Conservation (phyloP, 306 rosid genomes). For the cucumber (Cucumis sativus) region DNA sequence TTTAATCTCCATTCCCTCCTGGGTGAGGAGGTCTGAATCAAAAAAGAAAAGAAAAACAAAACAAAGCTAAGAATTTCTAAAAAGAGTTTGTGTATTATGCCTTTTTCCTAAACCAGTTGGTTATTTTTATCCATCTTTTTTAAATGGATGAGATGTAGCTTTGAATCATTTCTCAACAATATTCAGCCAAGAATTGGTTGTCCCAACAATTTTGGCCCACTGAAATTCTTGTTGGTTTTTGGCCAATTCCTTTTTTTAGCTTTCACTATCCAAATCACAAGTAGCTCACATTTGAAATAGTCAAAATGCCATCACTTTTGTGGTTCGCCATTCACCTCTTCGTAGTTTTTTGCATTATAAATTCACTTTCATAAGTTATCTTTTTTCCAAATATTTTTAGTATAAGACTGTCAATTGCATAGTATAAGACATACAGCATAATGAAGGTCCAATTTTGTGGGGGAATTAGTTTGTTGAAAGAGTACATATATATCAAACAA, state of each 20-base stretch:
- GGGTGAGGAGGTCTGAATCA: conserved; percentile 35
- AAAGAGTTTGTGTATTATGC: conserved; percentile 6
- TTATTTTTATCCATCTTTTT: conserved; percentile 4
- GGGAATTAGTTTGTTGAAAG: neutral
- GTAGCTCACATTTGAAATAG: neutral
- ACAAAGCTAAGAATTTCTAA: conserved; percentile 12
- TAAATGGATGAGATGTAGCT: neutral
- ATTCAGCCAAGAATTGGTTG: conserved; percentile 2
- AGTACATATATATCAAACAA: neutral
- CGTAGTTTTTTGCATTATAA: neutral
- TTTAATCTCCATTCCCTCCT: conserved; percentile 65
- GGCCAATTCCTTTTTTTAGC: neutral
- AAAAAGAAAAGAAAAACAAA: conserved; percentile 11
- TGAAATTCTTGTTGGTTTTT: neutral
- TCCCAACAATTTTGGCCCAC: neutral
- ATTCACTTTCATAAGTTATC: neutral
- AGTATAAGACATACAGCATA: neutral
- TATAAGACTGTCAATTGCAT: neutral
- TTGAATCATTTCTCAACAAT: neutral
- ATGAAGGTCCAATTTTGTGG: neutral
- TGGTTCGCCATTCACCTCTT: conserved; percentile 1
- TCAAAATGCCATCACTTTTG: neutral
- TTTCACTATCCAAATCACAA: neutral
- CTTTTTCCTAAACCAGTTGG: neutral
- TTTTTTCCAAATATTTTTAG: neutral